Evolutionary conservation across 495 filamentous ascomycete genomes (phyloP).

Genomic region (Tuber melanosporum): DNA sequence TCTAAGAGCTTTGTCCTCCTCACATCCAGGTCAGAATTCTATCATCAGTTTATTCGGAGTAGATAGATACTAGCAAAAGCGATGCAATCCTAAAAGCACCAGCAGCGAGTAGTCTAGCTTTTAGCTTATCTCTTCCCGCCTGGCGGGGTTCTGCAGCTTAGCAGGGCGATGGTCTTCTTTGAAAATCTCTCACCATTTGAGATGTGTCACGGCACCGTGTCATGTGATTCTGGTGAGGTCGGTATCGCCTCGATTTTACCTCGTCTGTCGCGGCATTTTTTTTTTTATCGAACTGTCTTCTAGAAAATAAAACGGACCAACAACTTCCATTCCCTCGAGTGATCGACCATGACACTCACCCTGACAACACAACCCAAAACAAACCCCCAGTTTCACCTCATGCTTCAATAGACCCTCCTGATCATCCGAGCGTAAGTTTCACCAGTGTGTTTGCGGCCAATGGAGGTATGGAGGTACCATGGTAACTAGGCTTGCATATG

Average conservation of each 20-base stretch:
- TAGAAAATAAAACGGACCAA: neutral
- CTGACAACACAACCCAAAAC: slow-evolving; percentile 4
- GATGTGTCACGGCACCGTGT: neutral
- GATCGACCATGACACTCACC: neutral
- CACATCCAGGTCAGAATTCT: neutral
- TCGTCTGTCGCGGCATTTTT: neutral
- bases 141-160: neutral
- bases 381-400: slow-evolving; percentile 4
- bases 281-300: neutral
- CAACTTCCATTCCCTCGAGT: neutral
- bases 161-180: neutral
- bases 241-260: neutral
- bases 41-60: neutral
- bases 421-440: slow-evolving; percentile 1
- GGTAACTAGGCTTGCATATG: slow-evolving; percentile 5
- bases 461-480: neutral
- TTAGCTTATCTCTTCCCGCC: neutral
- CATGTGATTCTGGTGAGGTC: neutral
- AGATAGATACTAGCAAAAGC: neutral
- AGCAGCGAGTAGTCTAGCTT: neutral
- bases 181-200: neutral
- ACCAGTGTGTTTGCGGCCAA: neutral
- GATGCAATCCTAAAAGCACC: neutral
- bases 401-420: neutral
- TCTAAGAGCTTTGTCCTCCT: neutral